These are phyloP conservation scores for Agaricales sp. DNA, from an alignment of 1,284 basidiomycete species.

Conservation along the genomic window DNA sequence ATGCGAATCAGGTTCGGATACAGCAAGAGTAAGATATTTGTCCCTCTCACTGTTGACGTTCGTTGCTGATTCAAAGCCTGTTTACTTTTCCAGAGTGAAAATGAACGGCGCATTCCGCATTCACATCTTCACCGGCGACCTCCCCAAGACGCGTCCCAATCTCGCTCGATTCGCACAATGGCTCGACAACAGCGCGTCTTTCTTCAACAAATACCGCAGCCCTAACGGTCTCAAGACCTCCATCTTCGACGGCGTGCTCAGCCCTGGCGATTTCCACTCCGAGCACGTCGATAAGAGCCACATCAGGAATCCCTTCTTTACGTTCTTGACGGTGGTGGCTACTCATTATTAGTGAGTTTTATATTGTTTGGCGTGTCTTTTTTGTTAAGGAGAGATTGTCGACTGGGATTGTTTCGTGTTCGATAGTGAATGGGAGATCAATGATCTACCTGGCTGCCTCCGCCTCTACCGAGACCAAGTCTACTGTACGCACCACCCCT, in stretches of 20 bases:
- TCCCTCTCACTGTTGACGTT: no score
- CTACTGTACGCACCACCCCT: neutral
- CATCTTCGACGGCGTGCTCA: neutral
- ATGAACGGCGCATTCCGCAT: constrained; percentile 18
- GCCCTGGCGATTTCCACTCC: neutral
- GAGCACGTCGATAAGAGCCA: neutral
- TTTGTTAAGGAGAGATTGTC: no score
- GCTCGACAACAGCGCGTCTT: constrained; percentile 11
- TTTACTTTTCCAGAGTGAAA: no score
- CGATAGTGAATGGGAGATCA: neutral
- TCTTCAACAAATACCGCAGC: constrained; percentile 12
- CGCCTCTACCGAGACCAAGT: neutral
- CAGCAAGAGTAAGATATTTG: no score
- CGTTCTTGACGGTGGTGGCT: neutral
- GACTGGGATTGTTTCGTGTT: neutral
- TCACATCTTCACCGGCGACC: constrained; percentile 14
- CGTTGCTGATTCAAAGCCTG: no score
- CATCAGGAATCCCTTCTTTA: neutral
- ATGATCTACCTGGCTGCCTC: neutral
- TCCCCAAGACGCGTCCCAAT: constrained; percentile 8
- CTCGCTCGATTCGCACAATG: constrained; percentile 13
- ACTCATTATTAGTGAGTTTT: neutral
- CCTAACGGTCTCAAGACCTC: neutral
- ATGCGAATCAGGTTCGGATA: neutral
- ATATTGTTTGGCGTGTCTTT: neutral